Conservation (phyloP, 2,329 filamentous ascomycete genomes). For the Diaporthe ampelina region DNA sequence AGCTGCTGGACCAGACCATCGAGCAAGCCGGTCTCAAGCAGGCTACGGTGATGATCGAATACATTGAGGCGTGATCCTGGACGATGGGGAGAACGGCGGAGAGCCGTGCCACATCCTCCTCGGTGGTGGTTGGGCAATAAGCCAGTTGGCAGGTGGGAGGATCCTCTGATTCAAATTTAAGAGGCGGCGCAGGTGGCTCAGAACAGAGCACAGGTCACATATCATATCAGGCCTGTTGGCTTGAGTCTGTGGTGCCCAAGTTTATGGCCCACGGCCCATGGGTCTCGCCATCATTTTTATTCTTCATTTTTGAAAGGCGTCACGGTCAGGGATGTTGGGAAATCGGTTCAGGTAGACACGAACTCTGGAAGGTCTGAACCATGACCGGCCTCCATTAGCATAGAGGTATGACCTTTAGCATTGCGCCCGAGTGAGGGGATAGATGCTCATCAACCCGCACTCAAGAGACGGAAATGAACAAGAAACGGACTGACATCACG, state of each 20-base stretch:
- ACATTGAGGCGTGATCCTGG: constrained; percentile 32
- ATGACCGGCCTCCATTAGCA: constrained; percentile 21
- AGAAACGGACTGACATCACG: constrained; percentile 15
- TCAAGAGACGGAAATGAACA: constrained; percentile 1
- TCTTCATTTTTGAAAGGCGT: constrained; percentile 26
- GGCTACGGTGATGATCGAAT: constrained; percentile 96
- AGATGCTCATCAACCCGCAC: constrained; percentile 7
- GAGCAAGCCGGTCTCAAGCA: constrained; percentile 89
- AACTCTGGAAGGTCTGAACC: constrained; percentile 32
- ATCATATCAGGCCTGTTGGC: not conserved
- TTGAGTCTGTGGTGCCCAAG: not conserved
- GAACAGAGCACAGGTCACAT: constrained; percentile 7
- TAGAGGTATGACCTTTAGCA: constrained; percentile 29
- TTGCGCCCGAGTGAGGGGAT: constrained; percentile 14
- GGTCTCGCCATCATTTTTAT: not conserved
- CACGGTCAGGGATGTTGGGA: constrained; percentile 23
- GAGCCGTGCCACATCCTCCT: not conserved
- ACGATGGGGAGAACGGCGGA: not conserved
- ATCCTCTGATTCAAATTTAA: not conserved
- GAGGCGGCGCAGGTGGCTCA: not conserved
- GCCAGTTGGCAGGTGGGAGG: not conserved
- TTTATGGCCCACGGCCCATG: not conserved
- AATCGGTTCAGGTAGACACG: constrained; percentile 36
- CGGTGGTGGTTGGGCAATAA: not conserved
- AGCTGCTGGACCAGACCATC: constrained; percentile 79